Percentiles rank a stretch among this genome's conserved stretches.
Conservation (phyloP, 2,329 filamentous ascomycete genomes). For the Pseudogymnoascus sp. region DNA sequence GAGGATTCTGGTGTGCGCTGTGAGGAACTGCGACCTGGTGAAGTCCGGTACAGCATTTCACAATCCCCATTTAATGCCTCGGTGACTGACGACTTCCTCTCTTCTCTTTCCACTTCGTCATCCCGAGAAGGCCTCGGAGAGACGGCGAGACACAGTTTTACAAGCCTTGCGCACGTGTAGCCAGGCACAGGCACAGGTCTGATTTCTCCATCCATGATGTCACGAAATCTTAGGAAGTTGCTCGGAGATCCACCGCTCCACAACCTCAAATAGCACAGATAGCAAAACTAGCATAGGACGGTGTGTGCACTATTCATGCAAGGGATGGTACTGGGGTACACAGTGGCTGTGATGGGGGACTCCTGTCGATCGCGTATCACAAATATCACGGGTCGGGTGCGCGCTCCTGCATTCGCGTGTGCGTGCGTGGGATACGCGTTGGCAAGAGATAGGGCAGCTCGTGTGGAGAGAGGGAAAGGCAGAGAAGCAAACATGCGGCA, state of each 20-base stretch:
- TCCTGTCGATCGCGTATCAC: conserved; percentile 6
- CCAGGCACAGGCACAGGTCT: not conserved
- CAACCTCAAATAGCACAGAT: not conserved
- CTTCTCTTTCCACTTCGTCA: not conserved
- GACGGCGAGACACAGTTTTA: not conserved
- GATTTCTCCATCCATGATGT: not conserved
- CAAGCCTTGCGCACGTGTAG: not conserved
- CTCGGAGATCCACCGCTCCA: not conserved
- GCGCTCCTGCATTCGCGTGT: not conserved
- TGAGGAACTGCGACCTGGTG: not conserved
- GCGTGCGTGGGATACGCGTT: not conserved
- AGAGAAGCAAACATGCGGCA: not conserved
- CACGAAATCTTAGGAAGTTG: not conserved
- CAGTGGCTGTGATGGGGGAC: not conserved
- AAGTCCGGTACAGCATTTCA: not conserved
- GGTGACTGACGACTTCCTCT: not conserved
- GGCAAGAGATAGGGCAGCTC: not conserved
- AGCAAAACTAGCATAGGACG: not conserved
- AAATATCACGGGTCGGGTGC: not conserved
- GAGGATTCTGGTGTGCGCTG: not conserved
- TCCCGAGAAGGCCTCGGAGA: not conserved
- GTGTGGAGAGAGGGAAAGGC: not conserved
- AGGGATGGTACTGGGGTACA: not conserved
- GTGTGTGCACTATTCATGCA: not conserved
- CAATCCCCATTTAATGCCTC: not conserved